Percentiles rank a stretch among this genome's conserved stretches.
Conservation (phyloP, 1,139 yeast species). For the Taiozyma sp. region DNA sequence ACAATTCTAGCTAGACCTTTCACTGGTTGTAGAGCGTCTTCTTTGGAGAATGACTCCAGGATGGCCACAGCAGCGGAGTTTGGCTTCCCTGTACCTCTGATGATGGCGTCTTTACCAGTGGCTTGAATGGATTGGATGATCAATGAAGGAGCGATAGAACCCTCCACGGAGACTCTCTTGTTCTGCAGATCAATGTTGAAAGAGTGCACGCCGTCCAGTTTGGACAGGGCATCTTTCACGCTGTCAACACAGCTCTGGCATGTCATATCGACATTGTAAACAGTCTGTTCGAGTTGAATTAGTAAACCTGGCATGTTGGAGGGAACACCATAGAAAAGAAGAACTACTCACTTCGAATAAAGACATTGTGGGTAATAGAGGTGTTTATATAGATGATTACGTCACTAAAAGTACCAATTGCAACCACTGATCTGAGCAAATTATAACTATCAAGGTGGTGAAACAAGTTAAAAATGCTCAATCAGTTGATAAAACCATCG, state of each 20-base stretch:
- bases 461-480: neutral
- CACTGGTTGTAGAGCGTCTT: constrained; percentile 53
- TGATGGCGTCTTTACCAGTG: constrained; percentile 83
- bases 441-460: neutral
- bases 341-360: neutral
- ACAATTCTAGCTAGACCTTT: constrained; percentile 87
- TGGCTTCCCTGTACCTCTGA: constrained; percentile 85
- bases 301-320: neutral
- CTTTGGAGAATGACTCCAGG: constrained; percentile 55
- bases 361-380: neutral
- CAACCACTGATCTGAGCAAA: neutral
- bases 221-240: constrained; percentile 46
- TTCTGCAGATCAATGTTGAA: constrained; percentile 47
- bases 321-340: too few relatives aligned
- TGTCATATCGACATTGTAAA: constrained; percentile 74
- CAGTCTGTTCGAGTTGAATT: constrained; percentile 34
- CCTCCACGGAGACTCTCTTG: constrained; percentile 59
- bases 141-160: constrained; percentile 63
- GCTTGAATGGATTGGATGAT: constrained; percentile 60
- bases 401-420: neutral
- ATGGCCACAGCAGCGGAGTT: constrained; percentile 92
- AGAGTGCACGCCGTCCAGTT: constrained; percentile 40
- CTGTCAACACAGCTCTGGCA: constrained; percentile 66
- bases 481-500: neutral
- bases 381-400: neutral